phyloP scores from a whole-genome alignment of 148 eudicot species.

The Gaultheria prostrata region DNA sequence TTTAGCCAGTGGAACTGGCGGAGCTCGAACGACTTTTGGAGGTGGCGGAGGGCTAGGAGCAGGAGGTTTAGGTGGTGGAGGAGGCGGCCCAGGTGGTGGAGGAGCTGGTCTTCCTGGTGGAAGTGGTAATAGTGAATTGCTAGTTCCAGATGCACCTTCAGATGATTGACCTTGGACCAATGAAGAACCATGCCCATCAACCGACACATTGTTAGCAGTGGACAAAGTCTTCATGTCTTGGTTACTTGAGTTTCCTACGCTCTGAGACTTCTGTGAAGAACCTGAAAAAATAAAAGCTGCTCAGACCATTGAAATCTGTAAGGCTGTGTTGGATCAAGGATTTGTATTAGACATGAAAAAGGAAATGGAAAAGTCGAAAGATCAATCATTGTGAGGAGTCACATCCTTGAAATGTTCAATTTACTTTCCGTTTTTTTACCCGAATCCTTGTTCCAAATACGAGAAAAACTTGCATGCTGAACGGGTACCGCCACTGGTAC shows the following conservation, averaged over 20 bases:
- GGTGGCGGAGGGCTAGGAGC: slow-evolving; percentile 66
- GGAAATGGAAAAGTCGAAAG: not conserved
- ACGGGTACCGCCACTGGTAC: no score
- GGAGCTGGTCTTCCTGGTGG: slow-evolving; percentile 38
- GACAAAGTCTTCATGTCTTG: slow-evolving; percentile 27
- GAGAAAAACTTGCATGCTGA: no score
- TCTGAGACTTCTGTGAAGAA: slow-evolving; percentile 28
- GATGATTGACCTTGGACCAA: slow-evolving; percentile 13
- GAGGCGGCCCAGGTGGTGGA: slow-evolving; percentile 45
- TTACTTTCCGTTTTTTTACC: not conserved
- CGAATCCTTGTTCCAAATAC: not conserved
- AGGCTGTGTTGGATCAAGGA: not conserved
- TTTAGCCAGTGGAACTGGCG: slow-evolving; percentile 61
- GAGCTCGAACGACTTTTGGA: slow-evolving; percentile 48
- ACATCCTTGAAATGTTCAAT: not conserved
- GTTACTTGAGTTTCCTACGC: slow-evolving; percentile 20
- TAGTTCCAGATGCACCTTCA: slow-evolving; percentile 23
- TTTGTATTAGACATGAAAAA: not conserved
- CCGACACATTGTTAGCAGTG: not conserved
- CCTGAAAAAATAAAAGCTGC: slow-evolving; percentile 33
- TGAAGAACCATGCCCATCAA: slow-evolving; percentile 11
- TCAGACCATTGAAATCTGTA: not conserved
- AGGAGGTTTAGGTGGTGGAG: slow-evolving; percentile 53
- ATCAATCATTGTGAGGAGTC: not conserved
- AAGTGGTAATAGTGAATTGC: slow-evolving; percentile 24